Evolutionary conservation across 805 yeast species (phyloP).

Genomic region (Jamesozyma lodderae): DNA sequence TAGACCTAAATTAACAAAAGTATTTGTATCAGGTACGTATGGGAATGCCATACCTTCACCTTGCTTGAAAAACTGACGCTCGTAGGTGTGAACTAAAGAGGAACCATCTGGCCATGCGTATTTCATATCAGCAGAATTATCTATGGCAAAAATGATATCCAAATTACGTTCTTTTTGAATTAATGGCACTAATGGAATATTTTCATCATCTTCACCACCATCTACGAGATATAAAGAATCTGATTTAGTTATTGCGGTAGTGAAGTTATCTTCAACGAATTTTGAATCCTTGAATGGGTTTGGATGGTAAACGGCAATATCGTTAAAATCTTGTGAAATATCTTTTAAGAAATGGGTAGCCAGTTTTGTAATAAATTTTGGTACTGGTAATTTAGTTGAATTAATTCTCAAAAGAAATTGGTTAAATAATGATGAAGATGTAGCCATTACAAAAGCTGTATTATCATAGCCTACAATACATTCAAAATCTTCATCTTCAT

Average conservation of each 20-base stretch:
- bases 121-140: slow-evolving; percentile 58
- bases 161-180: slow-evolving; percentile 49
- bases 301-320: slow-evolving; percentile 60
- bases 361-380: slow-evolving; percentile 33
- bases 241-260: slow-evolving; percentile 32
- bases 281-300: slow-evolving; percentile 54
- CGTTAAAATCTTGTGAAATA: slow-evolving; percentile 45
- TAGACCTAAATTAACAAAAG: slow-evolving; percentile 52
- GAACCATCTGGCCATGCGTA: slow-evolving; percentile 60
- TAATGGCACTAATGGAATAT: slow-evolving; percentile 53
- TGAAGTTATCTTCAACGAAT: slow-evolving; percentile 24
- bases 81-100: slow-evolving; percentile 46
- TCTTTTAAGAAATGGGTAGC: slow-evolving; percentile 38
- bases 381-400: slow-evolving; percentile 34
- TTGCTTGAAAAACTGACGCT: slow-evolving; percentile 47
- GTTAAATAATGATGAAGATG: slow-evolving; percentile 76
- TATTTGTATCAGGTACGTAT: slow-evolving; percentile 60
- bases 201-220: slow-evolving; percentile 64
- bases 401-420: slow-evolving; percentile 47
- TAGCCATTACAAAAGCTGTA: slow-evolving; percentile 72
- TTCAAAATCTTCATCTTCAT: slow-evolving; percentile 2
- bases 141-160: slow-evolving; percentile 56
- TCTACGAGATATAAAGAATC: slow-evolving; percentile 48
- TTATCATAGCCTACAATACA: slow-evolving; percentile 72
- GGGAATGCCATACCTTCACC: slow-evolving; percentile 64